Percentiles rank a stretch among this genome's conserved stretches.
Conservation (phyloP, 2,329 filamentous ascomycete genomes). For the Penicillium hordei region DNA sequence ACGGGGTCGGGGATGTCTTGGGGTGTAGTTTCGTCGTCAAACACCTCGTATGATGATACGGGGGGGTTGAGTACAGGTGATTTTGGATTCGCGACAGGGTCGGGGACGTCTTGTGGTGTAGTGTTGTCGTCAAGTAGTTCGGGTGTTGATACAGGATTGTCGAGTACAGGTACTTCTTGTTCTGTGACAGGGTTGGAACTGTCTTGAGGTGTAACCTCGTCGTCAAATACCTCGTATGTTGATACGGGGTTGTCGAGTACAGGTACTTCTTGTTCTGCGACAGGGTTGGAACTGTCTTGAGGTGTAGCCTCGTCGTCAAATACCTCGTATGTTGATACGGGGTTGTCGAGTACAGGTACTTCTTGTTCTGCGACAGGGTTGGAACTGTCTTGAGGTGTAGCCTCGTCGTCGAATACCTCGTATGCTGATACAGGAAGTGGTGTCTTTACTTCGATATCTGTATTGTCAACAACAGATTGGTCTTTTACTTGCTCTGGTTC, state of each 20-base stretch:
- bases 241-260: not conserved
- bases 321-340: too few species aligned
- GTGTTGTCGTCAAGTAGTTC: not conserved
- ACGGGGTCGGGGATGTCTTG: not conserved
- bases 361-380: not conserved
- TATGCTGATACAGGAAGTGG: constrained; percentile 6
- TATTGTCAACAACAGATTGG: not conserved
- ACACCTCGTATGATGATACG: not conserved
- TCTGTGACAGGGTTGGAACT: not conserved
- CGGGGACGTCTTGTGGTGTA: not conserved
- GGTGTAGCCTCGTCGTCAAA: not conserved
- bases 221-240: not conserved
- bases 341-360: not conserved
- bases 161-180: not conserved
- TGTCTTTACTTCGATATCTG: constrained; percentile 8
- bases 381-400: not conserved
- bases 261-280: not conserved
- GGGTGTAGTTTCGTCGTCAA: not conserved
- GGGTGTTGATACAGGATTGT: not conserved
- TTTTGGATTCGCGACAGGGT: not conserved
- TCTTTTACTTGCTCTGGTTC: constrained; percentile 20
- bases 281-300: not conserved
- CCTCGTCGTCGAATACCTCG: constrained; percentile 4
- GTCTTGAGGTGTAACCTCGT: not conserved
- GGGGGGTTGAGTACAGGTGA: not conserved